phyloP scores from a whole-genome alignment of 2,329 filamentous ascomycete genomes.

The Colletotrichum lentis region DNA sequence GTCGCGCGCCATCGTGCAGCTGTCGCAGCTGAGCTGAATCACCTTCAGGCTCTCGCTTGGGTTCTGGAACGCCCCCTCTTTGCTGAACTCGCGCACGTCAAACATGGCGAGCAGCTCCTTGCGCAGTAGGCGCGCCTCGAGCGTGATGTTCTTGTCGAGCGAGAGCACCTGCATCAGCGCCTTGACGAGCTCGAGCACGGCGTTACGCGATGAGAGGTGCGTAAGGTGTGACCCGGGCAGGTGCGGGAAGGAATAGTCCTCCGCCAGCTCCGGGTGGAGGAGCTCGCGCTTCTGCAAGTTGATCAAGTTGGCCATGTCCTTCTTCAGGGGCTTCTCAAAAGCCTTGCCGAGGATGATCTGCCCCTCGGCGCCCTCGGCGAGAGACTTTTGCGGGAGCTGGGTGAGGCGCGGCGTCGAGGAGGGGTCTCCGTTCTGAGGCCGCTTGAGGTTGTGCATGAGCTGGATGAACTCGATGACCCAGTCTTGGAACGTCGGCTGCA shows the following conservation, averaged over 20 bases:
- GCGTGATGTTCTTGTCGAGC: slow-evolving; percentile 87
- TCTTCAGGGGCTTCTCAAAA: slow-evolving; percentile 90
- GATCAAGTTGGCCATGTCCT: slow-evolving; percentile 83
- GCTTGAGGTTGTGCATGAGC: slow-evolving; percentile 88
- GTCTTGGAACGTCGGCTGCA: slow-evolving; percentile 87
- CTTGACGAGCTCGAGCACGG: slow-evolving; percentile 87
- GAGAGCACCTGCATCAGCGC: slow-evolving; percentile 90
- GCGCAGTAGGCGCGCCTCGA: slow-evolving; percentile 86
- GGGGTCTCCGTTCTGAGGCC: slow-evolving; percentile 62
- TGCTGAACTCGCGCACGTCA: slow-evolving; percentile 92
- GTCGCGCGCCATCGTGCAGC: slow-evolving; percentile 88
- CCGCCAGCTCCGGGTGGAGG: slow-evolving; percentile 84
- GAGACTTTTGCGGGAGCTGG: slow-evolving; percentile 66
- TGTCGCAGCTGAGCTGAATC: slow-evolving; percentile 81
- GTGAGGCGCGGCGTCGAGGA: slow-evolving; percentile 64
- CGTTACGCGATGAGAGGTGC: slow-evolving; percentile 46
- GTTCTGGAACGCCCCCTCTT: slow-evolving; percentile 87
- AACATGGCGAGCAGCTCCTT: slow-evolving; percentile 91
- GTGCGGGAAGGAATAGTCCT: slow-evolving; percentile 84
- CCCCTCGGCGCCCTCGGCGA: slow-evolving; percentile 67
- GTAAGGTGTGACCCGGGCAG: slow-evolving; percentile 76
- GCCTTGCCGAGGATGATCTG: slow-evolving; percentile 77
- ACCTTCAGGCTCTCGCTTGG: slow-evolving; percentile 80
- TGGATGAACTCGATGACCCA: slow-evolving; percentile 96
- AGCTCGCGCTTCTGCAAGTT: slow-evolving; percentile 87